Evolutionary conservation across 2,329 filamentous ascomycete genomes (phyloP).

Genomic region (Fusarium begoniae): DNA sequence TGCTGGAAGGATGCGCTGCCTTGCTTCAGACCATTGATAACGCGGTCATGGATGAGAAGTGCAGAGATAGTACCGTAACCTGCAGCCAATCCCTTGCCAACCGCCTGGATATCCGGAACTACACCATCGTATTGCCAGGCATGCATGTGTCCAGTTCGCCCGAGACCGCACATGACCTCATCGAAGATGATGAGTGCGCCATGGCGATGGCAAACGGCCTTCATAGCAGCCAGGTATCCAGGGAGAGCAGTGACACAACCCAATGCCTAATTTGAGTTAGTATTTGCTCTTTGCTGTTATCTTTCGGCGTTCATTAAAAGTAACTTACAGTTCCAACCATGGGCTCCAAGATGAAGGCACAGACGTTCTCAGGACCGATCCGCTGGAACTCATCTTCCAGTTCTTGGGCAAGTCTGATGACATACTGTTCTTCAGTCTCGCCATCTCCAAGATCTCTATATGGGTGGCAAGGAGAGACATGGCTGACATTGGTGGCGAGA

Average conservation of each 20-base stretch:
- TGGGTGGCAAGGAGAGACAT: background rate
- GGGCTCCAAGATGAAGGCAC: background rate
- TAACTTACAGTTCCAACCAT: background rate
- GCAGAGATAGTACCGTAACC: background rate
- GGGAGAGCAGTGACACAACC: background rate
- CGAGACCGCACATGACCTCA: background rate
- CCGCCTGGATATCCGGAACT: background rate
- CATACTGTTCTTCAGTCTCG: background rate
- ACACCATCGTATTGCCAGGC: background rate
- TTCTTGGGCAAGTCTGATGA: background rate
- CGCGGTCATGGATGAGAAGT: background rate
- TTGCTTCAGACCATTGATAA: background rate
- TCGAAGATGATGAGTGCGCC: background rate
- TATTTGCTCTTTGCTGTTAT: fast-evolving
- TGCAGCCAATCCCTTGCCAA: background rate
- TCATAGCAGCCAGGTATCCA: background rate
- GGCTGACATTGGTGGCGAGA: background rate
- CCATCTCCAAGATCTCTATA: background rate
- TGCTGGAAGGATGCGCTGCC: background rate
- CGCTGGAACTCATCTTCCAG: background rate
- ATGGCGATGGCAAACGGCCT: background rate
- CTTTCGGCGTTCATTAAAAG: too few relatives aligned
- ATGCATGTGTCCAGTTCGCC: background rate
- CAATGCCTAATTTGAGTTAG: background rate
- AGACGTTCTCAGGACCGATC: background rate